Percentiles rank a stretch among this genome's conserved stretches.
phyloP scores from a whole-genome alignment of 2,329 filamentous ascomycete species.

The Pleoardoris graminearum region DNA sequence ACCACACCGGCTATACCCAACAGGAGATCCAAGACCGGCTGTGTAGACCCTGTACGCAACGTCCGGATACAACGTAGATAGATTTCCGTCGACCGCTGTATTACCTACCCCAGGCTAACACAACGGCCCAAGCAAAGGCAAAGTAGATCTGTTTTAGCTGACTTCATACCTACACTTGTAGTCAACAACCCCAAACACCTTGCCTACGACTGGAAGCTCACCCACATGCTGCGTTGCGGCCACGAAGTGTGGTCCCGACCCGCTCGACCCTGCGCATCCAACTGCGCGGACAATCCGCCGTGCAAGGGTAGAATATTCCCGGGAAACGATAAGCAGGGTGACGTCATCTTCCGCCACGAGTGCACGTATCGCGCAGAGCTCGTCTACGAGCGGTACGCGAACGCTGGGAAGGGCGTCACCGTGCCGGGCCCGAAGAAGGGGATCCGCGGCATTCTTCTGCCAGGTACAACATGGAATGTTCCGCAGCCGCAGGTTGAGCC shows the following conservation, averaged over 20 bases:
- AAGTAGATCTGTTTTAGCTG: too few relatives aligned
- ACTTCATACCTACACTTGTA: too few relatives aligned
- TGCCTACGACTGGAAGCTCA: neutral
- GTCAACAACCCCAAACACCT: neutral
- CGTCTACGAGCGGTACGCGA: slow-evolving; percentile 16
- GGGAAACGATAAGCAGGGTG: slow-evolving; percentile 5
- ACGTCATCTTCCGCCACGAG: slow-evolving; percentile 19
- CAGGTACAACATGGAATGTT: neutral
- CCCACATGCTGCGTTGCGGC: slow-evolving; percentile 19
- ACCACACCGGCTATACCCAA: neutral
- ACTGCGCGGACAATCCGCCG: slow-evolving; percentile 9
- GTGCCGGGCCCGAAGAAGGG: neutral
- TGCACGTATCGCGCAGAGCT: slow-evolving; percentile 16
- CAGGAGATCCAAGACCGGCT: neutral
- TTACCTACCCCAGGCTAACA: too few relatives aligned
- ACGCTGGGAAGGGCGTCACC: neutral
- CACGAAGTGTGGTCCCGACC: slow-evolving; percentile 16
- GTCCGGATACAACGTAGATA: too few relatives aligned
- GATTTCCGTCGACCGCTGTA: too few relatives aligned
- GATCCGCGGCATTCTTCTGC: neutral
- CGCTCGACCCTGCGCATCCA: slow-evolving; percentile 13
- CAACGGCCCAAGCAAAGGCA: too few relatives aligned
- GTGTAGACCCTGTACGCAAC: slow-evolving; percentile 2
- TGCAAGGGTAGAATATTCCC: slow-evolving; percentile 1
- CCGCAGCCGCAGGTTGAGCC: neutral